phyloP scores from a whole-genome alignment of 441 rosid species.

The Omphalea diandra region DNA sequence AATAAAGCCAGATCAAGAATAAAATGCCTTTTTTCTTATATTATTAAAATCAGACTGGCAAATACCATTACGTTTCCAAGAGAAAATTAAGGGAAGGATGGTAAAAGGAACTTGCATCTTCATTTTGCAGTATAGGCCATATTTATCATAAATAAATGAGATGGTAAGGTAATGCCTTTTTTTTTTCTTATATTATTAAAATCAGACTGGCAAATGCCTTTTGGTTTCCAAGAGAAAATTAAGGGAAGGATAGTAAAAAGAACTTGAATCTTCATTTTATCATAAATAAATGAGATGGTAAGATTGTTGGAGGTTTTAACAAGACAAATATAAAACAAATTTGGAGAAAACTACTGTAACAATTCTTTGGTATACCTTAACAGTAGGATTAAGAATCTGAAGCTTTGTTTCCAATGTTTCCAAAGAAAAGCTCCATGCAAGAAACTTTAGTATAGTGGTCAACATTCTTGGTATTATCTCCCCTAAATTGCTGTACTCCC shows the following conservation, averaged over 20 bases:
- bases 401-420: constrained; percentile 88
- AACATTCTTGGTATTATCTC: constrained; percentile 71
- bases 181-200: constrained; percentile 1
- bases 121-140: no score
- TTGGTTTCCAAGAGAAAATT: constrained; percentile 6
- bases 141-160: no score
- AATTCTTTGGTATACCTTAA: constrained; percentile 55
- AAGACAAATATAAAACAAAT: not conserved
- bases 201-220: constrained; percentile 10
- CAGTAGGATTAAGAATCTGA: constrained; percentile 75
- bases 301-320: constrained; percentile 5
- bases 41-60: constrained; percentile 3
- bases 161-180: constrained; percentile 8
- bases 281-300: not conserved
- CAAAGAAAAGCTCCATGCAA: constrained; percentile 85
- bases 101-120: not conserved
- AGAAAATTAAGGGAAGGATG: not conserved
- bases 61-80: constrained; percentile 14
- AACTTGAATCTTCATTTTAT: not conserved
- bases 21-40: constrained; percentile 4
- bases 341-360: constrained; percentile 10
- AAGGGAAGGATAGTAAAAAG: not conserved
- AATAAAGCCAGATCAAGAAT: constrained; percentile 17
- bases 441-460: constrained; percentile 71
- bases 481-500: constrained; percentile 79